phyloP scores from a whole-genome alignment of 768 basidiomycete species.

The Suillus sp. region DNA sequence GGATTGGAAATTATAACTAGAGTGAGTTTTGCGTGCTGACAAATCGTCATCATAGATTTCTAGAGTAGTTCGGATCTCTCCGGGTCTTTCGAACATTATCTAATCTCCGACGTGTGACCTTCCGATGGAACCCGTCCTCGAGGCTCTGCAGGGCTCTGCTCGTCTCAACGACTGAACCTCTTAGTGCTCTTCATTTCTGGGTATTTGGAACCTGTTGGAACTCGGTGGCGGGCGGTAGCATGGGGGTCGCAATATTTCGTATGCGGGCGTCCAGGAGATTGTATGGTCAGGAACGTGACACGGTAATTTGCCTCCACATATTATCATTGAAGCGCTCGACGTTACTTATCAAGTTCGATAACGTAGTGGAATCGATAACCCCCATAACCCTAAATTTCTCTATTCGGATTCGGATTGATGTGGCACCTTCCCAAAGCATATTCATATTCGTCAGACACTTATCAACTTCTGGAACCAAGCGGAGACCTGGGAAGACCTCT shows the following conservation, averaged over 20 bases:
- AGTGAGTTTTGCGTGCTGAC: background rate
- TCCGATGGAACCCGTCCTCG: background rate
- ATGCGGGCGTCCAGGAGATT: background rate
- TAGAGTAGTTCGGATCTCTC: background rate
- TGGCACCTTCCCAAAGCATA: background rate
- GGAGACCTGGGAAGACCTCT: background rate
- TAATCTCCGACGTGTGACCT: background rate
- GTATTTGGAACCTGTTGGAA: background rate
- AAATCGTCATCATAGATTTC: too few relatives aligned
- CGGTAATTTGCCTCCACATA: background rate
- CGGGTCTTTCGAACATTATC: background rate
- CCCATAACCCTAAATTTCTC: background rate
- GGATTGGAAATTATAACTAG: background rate
- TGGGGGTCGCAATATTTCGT: background rate
- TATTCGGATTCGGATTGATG: conserved; percentile 1
- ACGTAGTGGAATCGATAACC: background rate
- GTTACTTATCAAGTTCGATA: background rate
- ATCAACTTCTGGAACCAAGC: conserved; percentile 4
- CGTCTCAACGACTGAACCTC: background rate
- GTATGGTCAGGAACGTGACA: background rate
- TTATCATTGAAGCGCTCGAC: background rate
- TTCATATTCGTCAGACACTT: background rate
- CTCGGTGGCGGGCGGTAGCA: background rate
- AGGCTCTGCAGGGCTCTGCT: background rate
- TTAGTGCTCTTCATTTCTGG: background rate